Percentiles rank a stretch among this genome's conserved stretches.
These are phyloP conservation scores for Zygoascus flipseniorum DNA, from an alignment of 805 yeast genomes.

Conservation along the genomic window DNA sequence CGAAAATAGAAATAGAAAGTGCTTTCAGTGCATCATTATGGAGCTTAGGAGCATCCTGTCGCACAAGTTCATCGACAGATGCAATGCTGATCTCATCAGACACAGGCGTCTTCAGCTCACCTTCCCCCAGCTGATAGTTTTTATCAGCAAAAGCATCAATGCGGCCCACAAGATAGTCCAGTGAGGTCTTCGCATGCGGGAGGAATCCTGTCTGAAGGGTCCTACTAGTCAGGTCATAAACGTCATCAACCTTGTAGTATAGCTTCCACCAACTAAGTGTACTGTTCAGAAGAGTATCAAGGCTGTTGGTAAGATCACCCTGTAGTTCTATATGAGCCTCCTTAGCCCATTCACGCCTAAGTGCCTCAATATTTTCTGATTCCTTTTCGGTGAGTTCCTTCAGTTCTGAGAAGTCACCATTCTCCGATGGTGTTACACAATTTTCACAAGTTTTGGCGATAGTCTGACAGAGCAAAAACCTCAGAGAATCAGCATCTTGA, in stretches of 20 bases:
- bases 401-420: background rate
- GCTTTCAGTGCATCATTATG: constrained; percentile 24
- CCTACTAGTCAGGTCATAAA: constrained; percentile 20
- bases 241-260: constrained; percentile 30
- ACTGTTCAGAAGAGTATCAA: constrained; percentile 14
- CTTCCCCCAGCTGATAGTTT: constrained; percentile 3
- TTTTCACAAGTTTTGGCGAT: constrained; percentile 24
- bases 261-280: constrained; percentile 31
- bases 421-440: constrained; percentile 13
- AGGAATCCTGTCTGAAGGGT: constrained; percentile 17
- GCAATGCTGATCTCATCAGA: constrained; percentile 5
- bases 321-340: constrained; percentile 34
- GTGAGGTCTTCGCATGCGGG: constrained; percentile 22
- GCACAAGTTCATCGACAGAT: background rate
- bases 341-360: constrained; percentile 27
- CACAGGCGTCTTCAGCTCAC: constrained; percentile 6
- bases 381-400: constrained; percentile 10
- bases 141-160: constrained; percentile 15
- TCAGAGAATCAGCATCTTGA: constrained; percentile 12
- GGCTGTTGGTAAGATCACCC: constrained; percentile 20
- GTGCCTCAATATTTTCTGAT: constrained; percentile 9
- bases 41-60: constrained; percentile 12
- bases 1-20: constrained; percentile 23
- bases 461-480: constrained; percentile 15
- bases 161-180: constrained; percentile 27